Base-by-base conservation (phyloP, 257 asterid genomes). In the Perilla frutescens region DNA sequence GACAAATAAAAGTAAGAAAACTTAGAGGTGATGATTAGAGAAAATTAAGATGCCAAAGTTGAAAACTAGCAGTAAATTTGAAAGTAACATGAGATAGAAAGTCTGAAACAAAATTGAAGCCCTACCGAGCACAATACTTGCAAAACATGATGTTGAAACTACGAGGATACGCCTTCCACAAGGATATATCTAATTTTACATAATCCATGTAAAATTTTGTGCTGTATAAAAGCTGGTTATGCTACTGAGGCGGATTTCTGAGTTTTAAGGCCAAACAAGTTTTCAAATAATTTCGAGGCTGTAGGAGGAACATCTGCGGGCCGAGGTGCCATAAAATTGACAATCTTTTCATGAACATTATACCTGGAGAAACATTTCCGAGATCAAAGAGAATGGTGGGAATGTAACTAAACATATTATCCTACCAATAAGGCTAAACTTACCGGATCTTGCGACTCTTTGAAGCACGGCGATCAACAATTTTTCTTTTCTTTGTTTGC, bases 391-490 rank as follows among this genome's bases (percentile, higher is more conserved):
- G 53, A 72, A 36, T 8, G 54, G 70, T 40, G 10, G 11, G 47
- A 13, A 6, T 4, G 50, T 14, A 58, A 3, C 39, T 14, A 71
- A 29, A 29, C 15, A 15, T 43, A 8, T 20, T 13, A 62, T 37
- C 36, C 68, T 36, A 54, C 68, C 44, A 31, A 67, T 31, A 66
- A 8, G n/a, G 47, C 32, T 31, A 41, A 50, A 77, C 85, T 80
- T 62, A 85, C 98, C 97, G 77, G 63, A 95, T 95, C 90, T 91
- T 95, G 49, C 98, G 97, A 85, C 92, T 87, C 86, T 95, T 91
- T 34, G 99, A 95, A 60, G 99, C 97, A 43, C 96, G 97, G 0
- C 98, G 87, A 54, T 95, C 98, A 37, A 92, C 98, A 20, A 88
- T 72, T 82, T 95, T 95, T 74, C 98, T 81, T 81, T 95, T 95